phyloP scores from a whole-genome alignment of 345 rosid genomes.

The Eucalyptus urophylla region DNA sequence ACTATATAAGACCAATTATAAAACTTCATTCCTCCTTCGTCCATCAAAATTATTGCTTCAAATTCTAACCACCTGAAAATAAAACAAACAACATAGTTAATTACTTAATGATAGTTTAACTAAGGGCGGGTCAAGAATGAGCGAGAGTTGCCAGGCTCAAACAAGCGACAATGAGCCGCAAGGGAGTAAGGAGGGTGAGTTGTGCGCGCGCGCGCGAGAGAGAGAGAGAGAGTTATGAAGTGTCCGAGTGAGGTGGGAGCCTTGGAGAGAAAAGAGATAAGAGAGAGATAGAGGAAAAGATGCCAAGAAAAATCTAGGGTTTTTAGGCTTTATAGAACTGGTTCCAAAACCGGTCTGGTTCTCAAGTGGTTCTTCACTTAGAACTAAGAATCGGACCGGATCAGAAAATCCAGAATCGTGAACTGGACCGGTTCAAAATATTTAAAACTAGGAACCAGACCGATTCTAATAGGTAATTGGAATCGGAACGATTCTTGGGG shows the following conservation, averaged over 20 bases:
- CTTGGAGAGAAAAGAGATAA: neutral
- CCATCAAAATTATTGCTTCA: neutral
- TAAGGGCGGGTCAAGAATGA: rapidly evolving
- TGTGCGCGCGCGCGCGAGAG: rapidly evolving
- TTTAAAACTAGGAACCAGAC: no score
- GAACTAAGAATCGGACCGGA: neutral
- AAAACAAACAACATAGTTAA: neutral
- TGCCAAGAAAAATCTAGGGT: neutral
- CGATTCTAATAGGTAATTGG: rapidly evolving
- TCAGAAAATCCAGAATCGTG: rapidly evolving
- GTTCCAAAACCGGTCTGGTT: rapidly evolving
- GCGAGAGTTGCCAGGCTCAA: neutral
- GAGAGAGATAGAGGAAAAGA: neutral
- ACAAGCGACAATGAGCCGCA: neutral
- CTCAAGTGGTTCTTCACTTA: rapidly evolving
- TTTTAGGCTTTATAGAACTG: neutral
- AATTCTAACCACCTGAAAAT: neutral
- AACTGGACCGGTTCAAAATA: neutral
- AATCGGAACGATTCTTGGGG: rapidly evolving
- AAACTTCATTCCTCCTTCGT: neutral
- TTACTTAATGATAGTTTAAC: neutral
- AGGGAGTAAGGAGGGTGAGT: neutral
- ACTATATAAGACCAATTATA: neutral
- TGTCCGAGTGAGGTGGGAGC: neutral
- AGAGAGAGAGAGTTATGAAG: neutral